Conservation (phyloP, 2,329 filamentous ascomycete genomes). For the Trichoderma polysporum region DNA sequence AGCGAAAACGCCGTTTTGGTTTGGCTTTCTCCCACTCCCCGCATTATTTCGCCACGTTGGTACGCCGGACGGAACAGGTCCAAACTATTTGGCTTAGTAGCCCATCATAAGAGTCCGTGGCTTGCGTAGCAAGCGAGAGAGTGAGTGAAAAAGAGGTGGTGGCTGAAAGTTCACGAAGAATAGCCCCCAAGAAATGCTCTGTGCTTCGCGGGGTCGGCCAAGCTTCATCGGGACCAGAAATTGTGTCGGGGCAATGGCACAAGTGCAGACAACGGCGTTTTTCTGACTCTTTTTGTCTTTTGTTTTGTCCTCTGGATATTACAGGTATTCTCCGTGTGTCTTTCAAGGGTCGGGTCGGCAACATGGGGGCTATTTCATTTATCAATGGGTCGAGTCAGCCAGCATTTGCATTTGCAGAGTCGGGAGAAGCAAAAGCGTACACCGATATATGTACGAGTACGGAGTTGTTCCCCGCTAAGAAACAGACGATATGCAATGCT, state of each 20-base stretch:
- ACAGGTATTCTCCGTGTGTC: neutral
- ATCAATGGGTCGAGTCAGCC: conserved; percentile 9
- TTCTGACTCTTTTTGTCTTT: neutral
- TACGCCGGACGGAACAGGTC: neutral
- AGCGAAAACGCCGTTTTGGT: neutral
- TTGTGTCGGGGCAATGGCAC: neutral
- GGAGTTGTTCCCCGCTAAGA: neutral
- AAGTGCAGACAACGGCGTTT: neutral
- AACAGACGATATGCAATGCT: neutral
- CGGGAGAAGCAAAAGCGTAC: neutral
- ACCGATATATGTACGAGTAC: neutral
- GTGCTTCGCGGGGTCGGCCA: neutral
- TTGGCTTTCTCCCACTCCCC: neutral
- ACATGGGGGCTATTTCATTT: neutral
- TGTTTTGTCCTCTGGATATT: neutral
- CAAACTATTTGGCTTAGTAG: conserved; percentile 8
- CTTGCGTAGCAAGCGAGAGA: neutral
- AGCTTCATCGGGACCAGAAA: neutral
- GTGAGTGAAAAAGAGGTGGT: neutral
- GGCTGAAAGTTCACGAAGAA: neutral
- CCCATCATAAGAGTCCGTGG: neutral
- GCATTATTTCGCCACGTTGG: conserved; percentile 5
- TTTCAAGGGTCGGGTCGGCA: neutral
- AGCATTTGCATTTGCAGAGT: neutral
- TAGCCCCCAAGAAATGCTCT: neutral